These are phyloP conservation scores for Harringtonia aguacate DNA, from an alignment of 2,329 filamentous ascomycete genomes.

Conservation along the genomic window DNA sequence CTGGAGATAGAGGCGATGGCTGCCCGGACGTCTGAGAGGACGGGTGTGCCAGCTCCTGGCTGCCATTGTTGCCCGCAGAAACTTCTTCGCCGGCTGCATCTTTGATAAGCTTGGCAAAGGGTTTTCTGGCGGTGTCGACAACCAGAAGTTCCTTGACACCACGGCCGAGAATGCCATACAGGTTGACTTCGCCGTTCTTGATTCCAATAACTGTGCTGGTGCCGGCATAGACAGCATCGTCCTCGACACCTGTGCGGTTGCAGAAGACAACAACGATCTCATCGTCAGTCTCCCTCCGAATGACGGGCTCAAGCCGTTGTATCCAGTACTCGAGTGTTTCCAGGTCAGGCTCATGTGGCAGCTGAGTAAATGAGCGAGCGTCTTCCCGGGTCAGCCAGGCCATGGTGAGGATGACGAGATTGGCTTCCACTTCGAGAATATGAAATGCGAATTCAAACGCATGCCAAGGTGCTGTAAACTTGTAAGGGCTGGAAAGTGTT, in stretches of 20 bases:
- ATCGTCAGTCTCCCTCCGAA: constrained; percentile 35
- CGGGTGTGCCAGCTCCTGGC: no score
- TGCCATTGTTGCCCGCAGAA: no score
- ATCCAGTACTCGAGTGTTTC: constrained; percentile 70
- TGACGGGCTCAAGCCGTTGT: constrained; percentile 55
- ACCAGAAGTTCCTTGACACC: constrained; percentile 57
- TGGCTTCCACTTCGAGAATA: constrained; percentile 42
- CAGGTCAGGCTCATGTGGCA: constrained; percentile 53
- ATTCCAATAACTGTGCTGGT: constrained; percentile 63
- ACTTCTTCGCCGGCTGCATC: no score
- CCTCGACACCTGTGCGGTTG: constrained; percentile 60
- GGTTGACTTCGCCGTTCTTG: constrained; percentile 49
- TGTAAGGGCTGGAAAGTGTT: constrained; percentile 29
- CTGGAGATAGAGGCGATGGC: no score
- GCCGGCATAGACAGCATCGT: constrained; percentile 57
- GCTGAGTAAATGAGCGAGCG: constrained; percentile 31
- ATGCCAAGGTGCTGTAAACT: constrained; percentile 37
- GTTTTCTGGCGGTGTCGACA: constrained; percentile 45
- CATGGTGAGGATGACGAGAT: constrained; percentile 63
- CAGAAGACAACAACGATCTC: constrained; percentile 61
- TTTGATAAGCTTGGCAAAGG: constrained; percentile 34
- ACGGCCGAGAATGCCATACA: constrained; percentile 63
- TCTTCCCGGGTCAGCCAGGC: constrained; percentile 60
- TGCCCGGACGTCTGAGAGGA: no score
- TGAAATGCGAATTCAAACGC: constrained; percentile 44